A percentile compares a stretch with the other conserved stretches of the same genome.
phyloP scores from a whole-genome alignment of 352 stramenopile species.

The Pythium volutum region DNA sequence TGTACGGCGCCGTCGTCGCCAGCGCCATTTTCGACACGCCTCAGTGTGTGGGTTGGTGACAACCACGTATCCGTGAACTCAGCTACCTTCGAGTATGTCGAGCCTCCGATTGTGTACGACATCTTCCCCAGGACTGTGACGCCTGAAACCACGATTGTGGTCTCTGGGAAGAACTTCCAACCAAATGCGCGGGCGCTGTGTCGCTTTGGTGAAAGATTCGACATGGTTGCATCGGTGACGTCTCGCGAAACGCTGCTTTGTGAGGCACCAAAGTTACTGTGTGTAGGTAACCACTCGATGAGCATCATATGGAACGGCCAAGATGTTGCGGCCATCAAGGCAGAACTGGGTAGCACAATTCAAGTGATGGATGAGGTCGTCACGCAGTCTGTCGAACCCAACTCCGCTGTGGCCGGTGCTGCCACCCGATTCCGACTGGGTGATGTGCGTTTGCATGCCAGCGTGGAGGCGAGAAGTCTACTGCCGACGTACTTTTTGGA shows the following conservation, averaged over 20 bases:
- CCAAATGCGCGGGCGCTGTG: conserved; percentile 1
- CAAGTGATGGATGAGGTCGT: conserved; percentile 6
- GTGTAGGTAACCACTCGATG: conserved; percentile 8
- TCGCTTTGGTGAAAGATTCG: conserved; percentile 3
- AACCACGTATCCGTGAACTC: conserved; percentile 5
- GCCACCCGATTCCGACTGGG: not conserved
- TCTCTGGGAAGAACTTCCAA: conserved; percentile 9
- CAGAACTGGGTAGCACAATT: not conserved
- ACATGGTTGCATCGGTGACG: conserved; percentile 9
- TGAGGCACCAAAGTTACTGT: not conserved
- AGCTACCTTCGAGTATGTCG: conserved; percentile 6
- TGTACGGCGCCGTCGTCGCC: not conserved
- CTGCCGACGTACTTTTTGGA: not conserved
- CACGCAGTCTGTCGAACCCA: conserved; percentile 2
- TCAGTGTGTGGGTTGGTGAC: conserved; percentile 8
- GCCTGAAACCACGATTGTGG: not conserved
- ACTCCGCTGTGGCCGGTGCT: conserved; percentile 2
- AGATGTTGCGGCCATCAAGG: not conserved
- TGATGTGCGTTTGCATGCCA: conserved; percentile 1
- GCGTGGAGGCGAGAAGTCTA: not conserved
- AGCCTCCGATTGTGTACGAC: not conserved
- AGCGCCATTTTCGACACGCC: not conserved
- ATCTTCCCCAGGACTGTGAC: conserved; percentile 9
- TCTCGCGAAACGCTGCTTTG: conserved; percentile 10
- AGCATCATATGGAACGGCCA: conserved; percentile 21